Evolutionary conservation across 352 stramenopile species (phyloP), one percentile per base, ranked within the genome.

Genomic region (Phytopythium oedochilum): DNA sequence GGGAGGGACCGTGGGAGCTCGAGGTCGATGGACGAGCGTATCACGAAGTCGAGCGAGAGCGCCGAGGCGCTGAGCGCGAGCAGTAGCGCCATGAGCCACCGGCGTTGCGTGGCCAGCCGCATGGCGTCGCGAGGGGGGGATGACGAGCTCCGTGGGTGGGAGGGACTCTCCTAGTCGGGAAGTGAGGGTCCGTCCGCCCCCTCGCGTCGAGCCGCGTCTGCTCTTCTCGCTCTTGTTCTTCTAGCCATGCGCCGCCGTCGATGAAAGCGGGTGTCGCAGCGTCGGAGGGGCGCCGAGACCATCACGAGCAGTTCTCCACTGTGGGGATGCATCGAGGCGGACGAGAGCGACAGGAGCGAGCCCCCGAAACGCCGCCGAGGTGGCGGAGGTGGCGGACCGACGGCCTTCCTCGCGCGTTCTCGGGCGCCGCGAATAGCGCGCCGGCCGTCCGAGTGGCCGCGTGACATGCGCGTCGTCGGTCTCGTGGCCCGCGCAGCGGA

Each of bases 21-120:
- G 59, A 17, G 62, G 62, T 11, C 61, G 61, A 42, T 64, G 39
- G 43, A 54, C 59, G 25, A 42, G 25, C 46, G 66, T 62, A 43
- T 60, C 55, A 11, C 61, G 23, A 15, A 51, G 55, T 26, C 55
- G 38, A 10, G 22, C 15, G 46, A 22, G 46, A 53, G 5, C 5
- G 18, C 46, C 12, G 46, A 18, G 11, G 20, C 46, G 46, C 46
- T 53, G 29, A 53, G 46, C n/a, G 29, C 29, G 4, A 38, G 18
- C 11, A 53, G 46, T 3, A 53, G 29, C 29, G 22, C 17, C 17
- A 53, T 12, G 28, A 53, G 46, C 22, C 20, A 9, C 40, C 40
- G 20, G 6, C 40, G 40, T 4, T 11, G 6, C 20, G 22, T 47
- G 18, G 40, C 18, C 22, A 47, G 40, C 22, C 40, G 40, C 40